Percentiles rank a stretch among this genome's conserved stretches.
These are phyloP conservation scores for Secale cereale DNA, from an alignment of 176 grass and related monocot species.

Conservation along the genomic window DNA sequence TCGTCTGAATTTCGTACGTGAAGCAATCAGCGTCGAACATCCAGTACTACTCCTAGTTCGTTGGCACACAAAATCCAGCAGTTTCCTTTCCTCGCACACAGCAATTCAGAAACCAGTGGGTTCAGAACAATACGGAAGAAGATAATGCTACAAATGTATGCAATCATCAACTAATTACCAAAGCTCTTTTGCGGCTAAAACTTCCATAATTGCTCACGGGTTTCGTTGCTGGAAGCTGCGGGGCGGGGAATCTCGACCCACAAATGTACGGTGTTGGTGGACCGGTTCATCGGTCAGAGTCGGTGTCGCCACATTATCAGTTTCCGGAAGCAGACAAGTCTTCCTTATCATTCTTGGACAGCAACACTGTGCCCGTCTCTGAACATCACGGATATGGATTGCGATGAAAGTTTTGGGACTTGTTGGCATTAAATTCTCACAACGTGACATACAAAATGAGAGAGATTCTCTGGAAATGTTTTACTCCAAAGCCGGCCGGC, in stretches of 20 bases:
- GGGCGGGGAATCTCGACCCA: slow-evolving; percentile 11
- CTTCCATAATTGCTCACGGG: background rate
- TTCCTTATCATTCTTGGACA: slow-evolving; percentile 42
- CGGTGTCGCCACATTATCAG: slow-evolving; percentile 12
- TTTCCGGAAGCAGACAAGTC: slow-evolving; percentile 23
- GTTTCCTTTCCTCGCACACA: background rate
- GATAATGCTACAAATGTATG: background rate
- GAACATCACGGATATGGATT: slow-evolving; percentile 22
- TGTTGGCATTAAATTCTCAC: background rate
- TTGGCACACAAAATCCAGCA: background rate
- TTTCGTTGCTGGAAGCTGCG: background rate
- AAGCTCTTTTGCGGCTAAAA: background rate
- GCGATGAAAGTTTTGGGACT: slow-evolving; percentile 33
- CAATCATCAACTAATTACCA: background rate
- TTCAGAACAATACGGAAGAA: background rate
- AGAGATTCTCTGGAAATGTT: slow-evolving; percentile 50
- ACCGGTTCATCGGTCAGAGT: background rate
- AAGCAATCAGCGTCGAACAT: background rate
- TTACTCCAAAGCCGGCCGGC: slow-evolving; percentile 43
- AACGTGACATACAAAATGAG: slow-evolving; percentile 18
- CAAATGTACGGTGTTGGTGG: background rate
- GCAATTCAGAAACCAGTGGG: background rate
- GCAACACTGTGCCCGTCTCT: slow-evolving; percentile 29
- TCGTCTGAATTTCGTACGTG: background rate
- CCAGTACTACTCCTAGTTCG: background rate